Evolutionary conservation across 345 rosid species (phyloP), one percentile per base, ranked within the genome.

Genomic region (Angophora floribunda): DNA sequence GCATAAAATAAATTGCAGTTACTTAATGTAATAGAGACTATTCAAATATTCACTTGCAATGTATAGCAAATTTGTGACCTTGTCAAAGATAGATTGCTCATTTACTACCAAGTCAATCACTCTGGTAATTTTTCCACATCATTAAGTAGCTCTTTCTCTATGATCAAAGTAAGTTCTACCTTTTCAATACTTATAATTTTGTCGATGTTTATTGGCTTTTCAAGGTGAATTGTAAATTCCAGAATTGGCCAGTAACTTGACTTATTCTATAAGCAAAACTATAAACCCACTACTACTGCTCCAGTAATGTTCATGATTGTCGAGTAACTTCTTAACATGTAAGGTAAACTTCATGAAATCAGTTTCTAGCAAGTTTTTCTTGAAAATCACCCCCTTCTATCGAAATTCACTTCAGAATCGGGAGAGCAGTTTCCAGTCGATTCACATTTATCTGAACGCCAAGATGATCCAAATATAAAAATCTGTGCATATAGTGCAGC

Each of bases 21-120:
- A 61, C 2, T 1, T 30, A 67, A 67, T 6, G 0, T 32, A 1
- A 67, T 6, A 2, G 0, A 8, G 32, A 0, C 0, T 9, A 1
- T 67, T 67, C 1, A 16, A 6, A 67, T 67, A 12, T 67, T 67
- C 0, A 16, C 1, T 67, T 44, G 15, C 3, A 1, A 4, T 32
- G 17, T 32, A 67, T 0, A 8, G 32, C 17, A 0, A 67, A 67
- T 2, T 30, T 32, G 21, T 32, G 6, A 32, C 45, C 79, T 32
- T 2, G 79, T 7, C 44, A 4, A 67, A 36, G 0, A n/a, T 9
- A 30, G 6, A 65, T 0, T 0, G 9, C 21, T 7, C 44, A 7
- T 6, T 26, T 63, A n/a, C 10, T 4, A 3, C 0, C 4, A 4
- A 57, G 13, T n/a, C 14, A 4, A 24, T 3, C 0, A 6, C 65